A percentile compares a stretch with the other conserved stretches of the same genome.
These are phyloP conservation scores for Exophiala aquamarina DNA, from an alignment of 2,329 filamentous ascomycete genomes.

Conservation along the genomic window DNA sequence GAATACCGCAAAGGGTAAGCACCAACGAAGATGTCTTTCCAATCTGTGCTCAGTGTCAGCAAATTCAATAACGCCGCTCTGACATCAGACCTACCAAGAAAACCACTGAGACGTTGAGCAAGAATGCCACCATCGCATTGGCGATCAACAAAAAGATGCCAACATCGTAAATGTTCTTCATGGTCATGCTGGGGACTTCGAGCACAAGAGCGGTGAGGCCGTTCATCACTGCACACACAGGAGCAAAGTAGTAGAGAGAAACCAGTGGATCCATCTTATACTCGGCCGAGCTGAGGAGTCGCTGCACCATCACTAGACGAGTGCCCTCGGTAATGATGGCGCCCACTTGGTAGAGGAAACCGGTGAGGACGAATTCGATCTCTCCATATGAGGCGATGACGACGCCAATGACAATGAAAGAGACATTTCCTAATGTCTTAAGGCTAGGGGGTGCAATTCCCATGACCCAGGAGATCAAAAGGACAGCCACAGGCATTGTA, in stretches of 20 bases:
- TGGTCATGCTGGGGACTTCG: conserved; percentile 67
- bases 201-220: conserved; percentile 65
- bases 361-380: conserved; percentile 72
- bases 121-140: conserved; percentile 77
- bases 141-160: conserved; percentile 66
- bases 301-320: conserved; percentile 81
- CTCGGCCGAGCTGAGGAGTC: conserved; percentile 72
- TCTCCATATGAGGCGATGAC: conserved; percentile 93
- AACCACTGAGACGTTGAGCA: conserved; percentile 81
- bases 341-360: conserved; percentile 67
- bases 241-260: conserved; percentile 86
- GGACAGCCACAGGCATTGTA: conserved; percentile 89
- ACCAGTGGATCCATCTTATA: conserved; percentile 89
- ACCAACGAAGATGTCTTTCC: conserved; percentile 84
- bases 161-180: conserved; percentile 64
- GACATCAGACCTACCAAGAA: conserved; percentile 65
- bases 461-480: conserved; percentile 84
- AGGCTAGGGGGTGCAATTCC: conserved; percentile 81
- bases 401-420: conserved; percentile 90
- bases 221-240: conserved; percentile 81
- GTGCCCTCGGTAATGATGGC: conserved; percentile 80
- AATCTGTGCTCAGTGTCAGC: conserved; percentile 56
- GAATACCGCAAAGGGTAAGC: conserved; percentile 80
- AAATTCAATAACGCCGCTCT: not conserved
- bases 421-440: conserved; percentile 88